phyloP scores from a whole-genome alignment of 768 basidiomycete genomes.

The Xerocomellus amylosporus region DNA sequence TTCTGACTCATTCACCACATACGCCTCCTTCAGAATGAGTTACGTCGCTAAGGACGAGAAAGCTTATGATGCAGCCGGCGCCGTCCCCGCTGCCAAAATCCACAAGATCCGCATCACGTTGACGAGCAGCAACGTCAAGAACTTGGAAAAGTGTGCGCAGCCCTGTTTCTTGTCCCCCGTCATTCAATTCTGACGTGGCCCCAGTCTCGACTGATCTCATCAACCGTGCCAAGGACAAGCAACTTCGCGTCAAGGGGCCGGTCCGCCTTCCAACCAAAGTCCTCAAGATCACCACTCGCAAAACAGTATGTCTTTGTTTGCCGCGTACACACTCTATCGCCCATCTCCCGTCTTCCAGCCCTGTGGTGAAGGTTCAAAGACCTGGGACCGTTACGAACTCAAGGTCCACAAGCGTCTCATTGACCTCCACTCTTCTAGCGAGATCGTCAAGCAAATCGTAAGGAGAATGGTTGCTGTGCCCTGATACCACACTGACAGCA shows the following conservation, averaged over 20 bases:
- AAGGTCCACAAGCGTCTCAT: slow-evolving; percentile 99
- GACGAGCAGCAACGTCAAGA: slow-evolving; percentile 96
- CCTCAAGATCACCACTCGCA: slow-evolving; percentile 98
- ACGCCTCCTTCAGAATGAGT: slow-evolving; percentile 63
- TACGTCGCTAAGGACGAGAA: slow-evolving; percentile 99
- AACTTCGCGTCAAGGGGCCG: slow-evolving; percentile 98
- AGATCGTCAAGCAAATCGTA: slow-evolving; percentile 99
- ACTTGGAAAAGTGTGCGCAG: slow-evolving; percentile 92
- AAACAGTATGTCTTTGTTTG: slow-evolving; percentile 65
- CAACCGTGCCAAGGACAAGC: slow-evolving; percentile 99
- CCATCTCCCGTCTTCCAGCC: slow-evolving; percentile 49
- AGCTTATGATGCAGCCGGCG: slow-evolving; percentile 93
- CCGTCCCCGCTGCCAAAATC: slow-evolving; percentile 84
- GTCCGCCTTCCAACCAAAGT: slow-evolving; percentile 99
- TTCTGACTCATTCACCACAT: slow-evolving; percentile 62
- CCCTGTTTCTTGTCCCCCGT: not conserved
- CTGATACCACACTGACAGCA: slow-evolving; percentile 2
- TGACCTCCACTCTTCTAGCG: slow-evolving; percentile 96
- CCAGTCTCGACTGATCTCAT: slow-evolving; percentile 94
- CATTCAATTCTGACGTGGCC: not conserved
- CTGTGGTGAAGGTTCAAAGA: slow-evolving; percentile 99
- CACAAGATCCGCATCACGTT: slow-evolving; percentile 99
- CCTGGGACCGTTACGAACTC: slow-evolving; percentile 99
- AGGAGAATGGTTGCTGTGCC: slow-evolving; percentile 33
- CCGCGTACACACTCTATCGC: not conserved